Conservation (phyloP, 23 red algal genomes). For the Gracilaria caudata region DNA sequence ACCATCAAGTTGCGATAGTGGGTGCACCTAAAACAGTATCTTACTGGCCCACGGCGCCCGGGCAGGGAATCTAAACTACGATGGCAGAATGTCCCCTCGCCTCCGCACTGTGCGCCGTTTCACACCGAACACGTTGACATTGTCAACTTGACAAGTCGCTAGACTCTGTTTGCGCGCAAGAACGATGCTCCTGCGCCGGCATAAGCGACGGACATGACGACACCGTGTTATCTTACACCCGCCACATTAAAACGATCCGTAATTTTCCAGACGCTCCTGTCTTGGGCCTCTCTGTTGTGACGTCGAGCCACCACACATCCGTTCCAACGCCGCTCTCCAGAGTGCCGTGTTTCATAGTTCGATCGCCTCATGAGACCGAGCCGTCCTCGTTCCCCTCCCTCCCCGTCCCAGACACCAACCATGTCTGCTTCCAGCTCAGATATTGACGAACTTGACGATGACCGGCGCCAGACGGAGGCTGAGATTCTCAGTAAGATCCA, state of each 20-base stretch:
- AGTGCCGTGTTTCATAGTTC: background rate
- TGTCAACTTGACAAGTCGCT: background rate
- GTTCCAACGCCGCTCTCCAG: background rate
- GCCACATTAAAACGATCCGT: conserved; percentile 18
- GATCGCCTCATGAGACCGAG: background rate
- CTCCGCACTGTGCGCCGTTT: background rate
- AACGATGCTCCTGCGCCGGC: too few species aligned
- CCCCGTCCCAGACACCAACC: background rate
- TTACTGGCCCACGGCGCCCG: too few species aligned
- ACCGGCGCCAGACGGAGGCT: conserved; percentile 58
- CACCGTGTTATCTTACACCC: background rate
- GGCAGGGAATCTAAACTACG: too few species aligned
- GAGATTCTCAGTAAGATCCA: conserved; percentile 86
- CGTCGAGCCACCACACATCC: background rate
- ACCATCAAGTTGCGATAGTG: background rate
- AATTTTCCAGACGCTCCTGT: background rate
- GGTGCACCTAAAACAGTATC: too few species aligned
- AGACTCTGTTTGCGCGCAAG: too few species aligned
- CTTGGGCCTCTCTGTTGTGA: background rate
- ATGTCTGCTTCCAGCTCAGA: conserved; percentile 36
- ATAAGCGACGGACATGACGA: too few species aligned
- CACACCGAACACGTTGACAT: background rate
- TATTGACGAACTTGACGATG: conserved; percentile 47
- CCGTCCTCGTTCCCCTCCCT: conserved; percentile 29
- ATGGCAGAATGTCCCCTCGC: too few species aligned